A percentile compares a stretch with the other conserved stretches of the same genome.
Evolutionary conservation across 441 rosid species (phyloP).

Genomic region (Syzygium syzygioides): DNA sequence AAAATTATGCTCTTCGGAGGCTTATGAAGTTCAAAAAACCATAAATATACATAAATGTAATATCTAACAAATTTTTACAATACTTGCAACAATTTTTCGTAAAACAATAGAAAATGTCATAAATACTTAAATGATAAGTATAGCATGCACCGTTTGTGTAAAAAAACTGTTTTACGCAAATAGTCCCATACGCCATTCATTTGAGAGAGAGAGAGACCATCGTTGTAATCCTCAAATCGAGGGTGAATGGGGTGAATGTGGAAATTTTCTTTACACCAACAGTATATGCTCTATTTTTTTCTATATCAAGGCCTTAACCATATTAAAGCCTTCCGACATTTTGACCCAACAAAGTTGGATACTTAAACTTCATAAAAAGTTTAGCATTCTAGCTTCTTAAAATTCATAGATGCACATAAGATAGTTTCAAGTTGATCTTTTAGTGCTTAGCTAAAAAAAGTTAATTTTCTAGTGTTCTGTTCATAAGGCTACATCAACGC

Average conservation of each 20-base stretch:
- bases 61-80: too few relatives aligned
- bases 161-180: fast-evolving
- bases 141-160: neutral
- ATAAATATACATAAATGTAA: too few relatives aligned
- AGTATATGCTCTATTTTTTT: too few relatives aligned
- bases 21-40: neutral
- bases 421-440: neutral
- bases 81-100: neutral
- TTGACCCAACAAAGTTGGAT: too few relatives aligned
- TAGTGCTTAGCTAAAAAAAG: neutral
- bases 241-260: too few relatives aligned
- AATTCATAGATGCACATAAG: neutral
- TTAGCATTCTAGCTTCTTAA: neutral
- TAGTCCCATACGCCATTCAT: neutral
- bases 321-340: too few relatives aligned
- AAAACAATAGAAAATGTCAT: neutral
- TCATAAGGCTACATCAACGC: neutral
- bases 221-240: too few relatives aligned
- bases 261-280: too few relatives aligned
- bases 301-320: too few relatives aligned
- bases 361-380: neutral
- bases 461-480: neutral
- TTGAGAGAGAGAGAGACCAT: neutral
- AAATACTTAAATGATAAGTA: too few relatives aligned
- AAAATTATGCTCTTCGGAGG: neutral